These are phyloP conservation scores for Puccinia coronata DNA, from an alignment of 1,284 basidiomycete genomes.

Conservation along the genomic window DNA sequence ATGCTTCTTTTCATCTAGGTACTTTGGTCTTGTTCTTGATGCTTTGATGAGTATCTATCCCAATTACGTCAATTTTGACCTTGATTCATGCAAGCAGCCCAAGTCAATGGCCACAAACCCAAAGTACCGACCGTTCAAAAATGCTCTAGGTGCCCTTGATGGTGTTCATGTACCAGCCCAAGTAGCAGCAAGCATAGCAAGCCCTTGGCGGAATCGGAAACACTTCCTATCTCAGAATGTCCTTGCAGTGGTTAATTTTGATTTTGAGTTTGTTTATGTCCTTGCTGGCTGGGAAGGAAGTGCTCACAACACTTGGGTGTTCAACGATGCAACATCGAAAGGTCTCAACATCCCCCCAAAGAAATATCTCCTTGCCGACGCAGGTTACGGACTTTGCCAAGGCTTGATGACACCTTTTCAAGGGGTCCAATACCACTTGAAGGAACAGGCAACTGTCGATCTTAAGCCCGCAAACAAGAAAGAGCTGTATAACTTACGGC, in stretches of 20 bases:
- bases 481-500: too few species aligned
- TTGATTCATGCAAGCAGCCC: not conserved
- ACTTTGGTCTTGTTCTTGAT: not conserved
- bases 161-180: not conserved
- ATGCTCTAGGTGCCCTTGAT: not conserved
- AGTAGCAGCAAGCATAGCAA: not conserved
- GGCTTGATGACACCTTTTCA: too few species aligned
- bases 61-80: not conserved
- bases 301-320: not conserved
- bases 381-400: not conserved
- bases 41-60: not conserved
- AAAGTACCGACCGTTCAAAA: not conserved
- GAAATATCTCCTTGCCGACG: not conserved
- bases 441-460: too few species aligned
- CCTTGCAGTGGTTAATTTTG: not conserved
- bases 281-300: slow-evolving; percentile 27
- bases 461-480: too few species aligned
- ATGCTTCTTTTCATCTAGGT: too few species aligned
- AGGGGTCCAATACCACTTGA: too few species aligned
- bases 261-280: slow-evolving; percentile 13
- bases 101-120: not conserved
- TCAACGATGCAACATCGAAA: not conserved
- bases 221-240: not conserved
- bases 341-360: not conserved
- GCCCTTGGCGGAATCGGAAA: not conserved